Evolutionary conservation across 2,329 filamentous ascomycete genomes (phyloP).

Genomic region (Hymenoscyphus occultus): DNA sequence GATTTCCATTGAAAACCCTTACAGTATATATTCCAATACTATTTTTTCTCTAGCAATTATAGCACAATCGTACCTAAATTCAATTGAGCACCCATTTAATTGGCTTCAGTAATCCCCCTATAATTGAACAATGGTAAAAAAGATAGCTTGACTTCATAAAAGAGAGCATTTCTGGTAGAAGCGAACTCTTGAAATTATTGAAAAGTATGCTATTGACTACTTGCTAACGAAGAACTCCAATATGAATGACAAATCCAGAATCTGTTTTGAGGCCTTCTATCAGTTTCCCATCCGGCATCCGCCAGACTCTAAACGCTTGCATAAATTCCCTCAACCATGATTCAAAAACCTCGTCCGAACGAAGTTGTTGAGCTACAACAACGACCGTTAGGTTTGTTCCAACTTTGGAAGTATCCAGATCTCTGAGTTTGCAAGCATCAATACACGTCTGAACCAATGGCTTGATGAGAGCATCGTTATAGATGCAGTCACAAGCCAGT

Average conservation of each 20-base stretch:
- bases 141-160: too few relatives aligned
- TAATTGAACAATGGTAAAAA: too few relatives aligned
- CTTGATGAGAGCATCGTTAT: conserved; percentile 81
- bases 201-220: not conserved
- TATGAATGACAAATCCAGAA: conserved; percentile 78
- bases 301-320: conserved; percentile 69
- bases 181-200: not conserved
- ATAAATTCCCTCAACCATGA: conserved; percentile 72
- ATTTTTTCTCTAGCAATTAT: not conserved
- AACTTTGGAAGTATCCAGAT: conserved; percentile 15
- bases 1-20: not conserved
- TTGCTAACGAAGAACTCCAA: conserved; percentile 59
- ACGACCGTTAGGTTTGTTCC: conserved; percentile 59
- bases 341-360: conserved; percentile 81
- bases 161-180: too few relatives aligned
- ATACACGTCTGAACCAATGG: conserved; percentile 80
- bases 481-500: conserved; percentile 90
- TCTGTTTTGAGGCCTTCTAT: conserved; percentile 55
- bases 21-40: not conserved
- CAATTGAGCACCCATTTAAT: too few relatives aligned
- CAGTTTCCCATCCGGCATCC: conserved; percentile 63
- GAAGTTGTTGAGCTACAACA: conserved; percentile 83
- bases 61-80: too few relatives aligned
- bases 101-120: too few relatives aligned
- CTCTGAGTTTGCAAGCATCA: conserved; percentile 65